Evolutionary conservation across 495 filamentous ascomycete species (phyloP).

Genomic region (Diplogelasinospora grovesii): DNA sequence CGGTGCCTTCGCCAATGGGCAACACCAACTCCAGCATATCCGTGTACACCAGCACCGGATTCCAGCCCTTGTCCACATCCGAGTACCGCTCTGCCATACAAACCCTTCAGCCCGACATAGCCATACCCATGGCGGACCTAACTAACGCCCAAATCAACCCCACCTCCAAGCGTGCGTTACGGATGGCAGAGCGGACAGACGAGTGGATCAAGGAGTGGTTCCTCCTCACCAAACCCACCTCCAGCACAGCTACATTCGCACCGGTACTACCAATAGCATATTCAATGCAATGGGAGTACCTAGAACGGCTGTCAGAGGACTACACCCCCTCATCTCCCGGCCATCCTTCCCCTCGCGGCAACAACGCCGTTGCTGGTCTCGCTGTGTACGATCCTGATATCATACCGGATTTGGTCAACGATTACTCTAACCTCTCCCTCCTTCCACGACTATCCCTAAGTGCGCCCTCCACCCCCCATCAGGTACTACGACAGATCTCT

Average conservation of each 20-base stretch:
- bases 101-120: constrained; percentile 70
- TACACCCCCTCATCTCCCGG: constrained; percentile 18
- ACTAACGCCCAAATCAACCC: constrained; percentile 47
- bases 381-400: constrained; percentile 73
- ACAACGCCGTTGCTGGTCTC: no score
- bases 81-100: constrained; percentile 60
- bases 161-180: constrained; percentile 61
- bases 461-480: constrained; percentile 60
- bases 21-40: constrained; percentile 69
- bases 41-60: constrained; percentile 78
- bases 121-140: constrained; percentile 72
- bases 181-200: constrained; percentile 82
- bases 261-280: constrained; percentile 72
- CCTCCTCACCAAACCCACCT: constrained; percentile 37
- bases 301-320: constrained; percentile 56
- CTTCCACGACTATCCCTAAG: constrained; percentile 71
- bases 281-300: constrained; percentile 66
- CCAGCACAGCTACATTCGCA: constrained; percentile 57
- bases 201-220: constrained; percentile 74
- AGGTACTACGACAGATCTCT: constrained; percentile 62
- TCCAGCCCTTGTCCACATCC: constrained; percentile 56
- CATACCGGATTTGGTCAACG: constrained; percentile 55
- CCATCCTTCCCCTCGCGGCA: no score
- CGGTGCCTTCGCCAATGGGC: constrained; percentile 61
- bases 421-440: constrained; percentile 38